Percentiles rank a stretch among this genome's conserved stretches.
Evolutionary conservation across 2,329 filamentous ascomycete species (phyloP).

Genomic region (Grosmannia penicillata): DNA sequence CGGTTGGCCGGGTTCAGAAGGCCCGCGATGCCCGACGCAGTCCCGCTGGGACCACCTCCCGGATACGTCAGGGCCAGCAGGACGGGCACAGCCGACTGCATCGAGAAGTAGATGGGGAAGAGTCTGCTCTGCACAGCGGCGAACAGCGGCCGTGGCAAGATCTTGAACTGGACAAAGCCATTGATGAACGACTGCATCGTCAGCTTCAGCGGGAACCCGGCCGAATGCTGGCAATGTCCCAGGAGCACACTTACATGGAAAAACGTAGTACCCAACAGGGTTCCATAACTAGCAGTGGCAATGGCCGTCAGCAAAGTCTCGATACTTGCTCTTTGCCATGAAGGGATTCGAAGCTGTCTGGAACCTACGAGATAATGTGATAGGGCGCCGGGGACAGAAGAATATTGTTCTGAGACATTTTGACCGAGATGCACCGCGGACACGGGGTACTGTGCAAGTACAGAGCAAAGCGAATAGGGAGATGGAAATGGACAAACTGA

Average conservation of each 20-base stretch:
- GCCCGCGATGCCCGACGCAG: constrained; percentile 30
- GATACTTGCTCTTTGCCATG: too few species aligned
- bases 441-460: neutral
- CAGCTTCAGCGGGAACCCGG: neutral
- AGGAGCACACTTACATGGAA: constrained; percentile 50
- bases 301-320: constrained; percentile 1
- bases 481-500: neutral
- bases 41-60: constrained; percentile 25
- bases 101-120: constrained; percentile 77
- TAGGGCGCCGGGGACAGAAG: constrained; percentile 55
- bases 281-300: constrained; percentile 53
- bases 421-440: constrained; percentile 9
- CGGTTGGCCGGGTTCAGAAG: constrained; percentile 46
- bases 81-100: constrained; percentile 64
- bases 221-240: constrained; percentile 2
- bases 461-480: too few species aligned
- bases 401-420: constrained; percentile 33
- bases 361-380: constrained; percentile 57
- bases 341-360: too few species aligned
- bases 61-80: constrained; percentile 70
- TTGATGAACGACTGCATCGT: constrained; percentile 49
- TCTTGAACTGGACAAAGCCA: constrained; percentile 60
- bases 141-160: constrained; percentile 68
- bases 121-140: constrained; percentile 62
- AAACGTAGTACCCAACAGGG: constrained; percentile 70